Evolutionary conservation across 768 basidiomycete species (phyloP).

Genomic region (Panaeolus cyanescens): DNA sequence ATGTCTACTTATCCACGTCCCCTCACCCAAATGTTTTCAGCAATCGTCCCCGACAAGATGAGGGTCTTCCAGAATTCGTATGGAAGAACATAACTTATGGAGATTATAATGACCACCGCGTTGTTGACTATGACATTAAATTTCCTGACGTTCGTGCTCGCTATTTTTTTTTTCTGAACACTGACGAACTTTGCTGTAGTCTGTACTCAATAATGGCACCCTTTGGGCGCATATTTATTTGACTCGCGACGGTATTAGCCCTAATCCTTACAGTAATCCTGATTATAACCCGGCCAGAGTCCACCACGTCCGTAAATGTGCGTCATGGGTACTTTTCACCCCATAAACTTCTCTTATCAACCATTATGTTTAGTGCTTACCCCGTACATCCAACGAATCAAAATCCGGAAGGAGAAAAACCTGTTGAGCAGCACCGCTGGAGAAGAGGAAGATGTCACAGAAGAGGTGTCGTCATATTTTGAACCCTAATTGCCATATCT

Average conservation of each 20-base stretch:
- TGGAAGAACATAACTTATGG: conserved; percentile 83
- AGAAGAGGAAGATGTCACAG: conserved; percentile 39
- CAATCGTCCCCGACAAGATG: conserved; percentile 47
- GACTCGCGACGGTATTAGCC: conserved; percentile 62
- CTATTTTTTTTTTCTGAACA: neutral
- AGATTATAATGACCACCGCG: conserved; percentile 66
- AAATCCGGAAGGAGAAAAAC: conserved; percentile 81
- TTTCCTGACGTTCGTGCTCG: conserved; percentile 65
- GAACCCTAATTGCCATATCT: neutral
- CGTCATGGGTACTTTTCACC: conserved; percentile 24
- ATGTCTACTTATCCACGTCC: conserved; percentile 73
- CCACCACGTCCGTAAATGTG: conserved; percentile 77
- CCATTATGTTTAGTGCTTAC: conserved; percentile 66
- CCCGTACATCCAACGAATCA: conserved; percentile 74
- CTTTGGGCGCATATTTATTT: conserved; percentile 86
- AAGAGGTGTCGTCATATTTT: conserved; percentile 47
- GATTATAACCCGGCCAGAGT: conserved; percentile 57
- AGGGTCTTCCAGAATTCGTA: conserved; percentile 62
- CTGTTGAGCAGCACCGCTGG: conserved; percentile 55
- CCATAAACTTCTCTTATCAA: neutral
- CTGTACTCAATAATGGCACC: conserved; percentile 75
- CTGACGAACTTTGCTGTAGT: conserved; percentile 38
- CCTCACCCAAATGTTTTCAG: conserved; percentile 62
- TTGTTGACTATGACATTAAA: conserved; percentile 57
- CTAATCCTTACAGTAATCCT: conserved; percentile 54